These are phyloP conservation scores for Agaricus sinodeliciosus DNA, from an alignment of 768 basidiomycete species.

Conservation along the genomic window DNA sequence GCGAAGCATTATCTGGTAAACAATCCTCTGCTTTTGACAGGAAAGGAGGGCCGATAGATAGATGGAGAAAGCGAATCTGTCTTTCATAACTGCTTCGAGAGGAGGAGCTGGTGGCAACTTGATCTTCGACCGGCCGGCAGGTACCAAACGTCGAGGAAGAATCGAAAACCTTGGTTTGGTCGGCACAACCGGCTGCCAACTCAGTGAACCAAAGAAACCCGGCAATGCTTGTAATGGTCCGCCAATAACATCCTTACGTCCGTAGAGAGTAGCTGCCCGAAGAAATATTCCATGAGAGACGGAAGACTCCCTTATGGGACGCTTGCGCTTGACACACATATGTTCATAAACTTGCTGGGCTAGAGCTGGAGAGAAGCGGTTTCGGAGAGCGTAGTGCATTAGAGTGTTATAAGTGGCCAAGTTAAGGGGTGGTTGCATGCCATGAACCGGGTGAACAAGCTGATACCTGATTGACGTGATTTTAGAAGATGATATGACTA, in stretches of 20 bases:
- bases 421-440: constrained; percentile 15
- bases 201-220: not conserved
- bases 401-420: constrained; percentile 47
- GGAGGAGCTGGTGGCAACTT: not conserved
- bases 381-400: constrained; percentile 58
- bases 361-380: constrained; percentile 43
- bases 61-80: constrained; percentile 43
- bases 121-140: not conserved
- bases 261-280: constrained; percentile 46
- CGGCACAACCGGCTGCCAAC: not conserved
- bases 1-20: constrained; percentile 41
- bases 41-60: constrained; percentile 47
- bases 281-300: constrained; percentile 42
- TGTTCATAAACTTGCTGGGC: constrained; percentile 47
- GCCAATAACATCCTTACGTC: constrained; percentile 34
- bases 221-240: constrained; percentile 28
- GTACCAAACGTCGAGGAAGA: constrained; percentile 10
- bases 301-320: constrained; percentile 21
- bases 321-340: constrained; percentile 39
- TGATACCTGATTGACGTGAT: constrained; percentile 3
- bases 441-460: not conserved
- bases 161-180: constrained; percentile 1
- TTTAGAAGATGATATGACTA: not conserved
- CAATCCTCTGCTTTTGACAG: constrained; percentile 37
- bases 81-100: constrained; percentile 17